Evolutionary conservation across 2,329 filamentous ascomycete genomes (phyloP), one percentile per base, ranked within the genome.

Genomic region (Calonectria pseudoturangicola): DNA sequence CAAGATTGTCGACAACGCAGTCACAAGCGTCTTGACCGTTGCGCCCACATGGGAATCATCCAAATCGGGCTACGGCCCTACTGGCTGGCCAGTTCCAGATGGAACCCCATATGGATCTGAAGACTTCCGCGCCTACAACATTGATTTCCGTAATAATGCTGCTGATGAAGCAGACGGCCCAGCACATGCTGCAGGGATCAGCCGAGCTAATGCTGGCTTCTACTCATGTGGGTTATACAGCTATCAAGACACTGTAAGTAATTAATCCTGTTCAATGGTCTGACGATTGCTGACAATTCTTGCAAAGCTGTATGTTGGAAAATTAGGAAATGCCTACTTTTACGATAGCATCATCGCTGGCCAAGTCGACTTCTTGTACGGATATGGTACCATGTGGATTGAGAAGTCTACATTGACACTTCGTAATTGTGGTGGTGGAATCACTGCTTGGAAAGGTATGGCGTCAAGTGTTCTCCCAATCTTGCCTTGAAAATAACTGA

Each of bases 291-390:
- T 48, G 6, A 48, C 12, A 25, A 48, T 4, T 13, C 13, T 30
- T 18, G 1, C 2, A 16, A 13, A 89, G 87, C 81, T 93, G 4
- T 93, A 93, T 76, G 81, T 93, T 18, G 92, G 92, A 66, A 93
- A 93, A 79, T 84, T 92, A 1, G 92, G 89, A 36, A 93, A 92
- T 74, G 89, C 89, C 0, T 93, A 93, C 82, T 91, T 94, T 81
- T 88, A 91, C 79, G 85, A 88, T 43, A 88, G 84, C 66, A 87
- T 90, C 43, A 87, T 93, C 6, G 92, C 90, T 0, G 92, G 92
- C 0, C 86, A 93, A 79, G 93, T 91, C 0, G 92, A 94, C 76
- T 93, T 93, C 83, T 84, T 93, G 25, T 93, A 93, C 78, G 92
- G 91, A 10, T 93, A 93, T 78, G 92, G 92, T 30, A 93, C 92